phyloP scores from a whole-genome alignment of 2,329 filamentous ascomycete species.

The Bipolaris oryzae region DNA sequence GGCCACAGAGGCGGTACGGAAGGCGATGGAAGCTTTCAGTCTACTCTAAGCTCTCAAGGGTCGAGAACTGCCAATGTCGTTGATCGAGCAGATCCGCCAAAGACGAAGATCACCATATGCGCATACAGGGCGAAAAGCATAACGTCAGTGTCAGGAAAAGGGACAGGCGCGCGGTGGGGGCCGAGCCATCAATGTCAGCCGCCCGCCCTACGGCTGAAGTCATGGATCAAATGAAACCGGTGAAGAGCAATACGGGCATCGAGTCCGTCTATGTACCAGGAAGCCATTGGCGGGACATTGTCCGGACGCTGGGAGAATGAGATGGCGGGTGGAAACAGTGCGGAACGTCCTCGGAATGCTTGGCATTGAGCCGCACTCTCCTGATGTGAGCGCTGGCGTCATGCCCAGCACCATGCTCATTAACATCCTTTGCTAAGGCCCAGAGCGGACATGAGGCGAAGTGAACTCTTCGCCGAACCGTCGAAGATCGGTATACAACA shows the following conservation, averaged over 20 bases:
- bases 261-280: not conserved
- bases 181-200: not conserved
- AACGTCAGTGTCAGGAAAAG: not conserved
- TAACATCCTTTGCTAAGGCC: not conserved
- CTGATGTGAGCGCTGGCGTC: not conserved
- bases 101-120: too few relatives aligned
- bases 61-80: not conserved
- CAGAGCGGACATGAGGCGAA: not conserved
- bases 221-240: not conserved
- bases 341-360: not conserved
- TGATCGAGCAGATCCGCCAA: not conserved
- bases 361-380: not conserved
- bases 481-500: not conserved
- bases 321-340: not conserved
- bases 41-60: not conserved
- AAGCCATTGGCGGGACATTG: not conserved
- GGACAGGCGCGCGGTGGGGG: not conserved
- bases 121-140: not conserved
- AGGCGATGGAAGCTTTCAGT: constrained; percentile 13
- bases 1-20: constrained; percentile 12
- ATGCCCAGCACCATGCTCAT: not conserved
- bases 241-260: not conserved
- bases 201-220: not conserved
- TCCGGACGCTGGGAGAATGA: not conserved
- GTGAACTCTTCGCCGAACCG: not conserved